Percentiles rank a stretch among this genome's conserved stretches.
phyloP scores from a whole-genome alignment of 345 rosid genomes.

The Arabidopsis suecica region DNA sequence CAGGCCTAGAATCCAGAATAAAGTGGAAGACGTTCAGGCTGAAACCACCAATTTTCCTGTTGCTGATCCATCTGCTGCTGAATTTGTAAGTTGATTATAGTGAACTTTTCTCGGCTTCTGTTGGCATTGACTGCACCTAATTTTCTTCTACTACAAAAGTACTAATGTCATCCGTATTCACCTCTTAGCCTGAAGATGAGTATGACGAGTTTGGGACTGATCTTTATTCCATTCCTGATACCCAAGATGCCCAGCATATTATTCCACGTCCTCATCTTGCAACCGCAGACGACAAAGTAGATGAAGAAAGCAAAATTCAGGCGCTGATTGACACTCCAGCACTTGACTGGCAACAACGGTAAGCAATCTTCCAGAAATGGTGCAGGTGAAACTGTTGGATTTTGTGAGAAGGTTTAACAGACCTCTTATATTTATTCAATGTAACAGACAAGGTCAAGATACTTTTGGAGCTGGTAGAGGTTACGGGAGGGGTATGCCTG shows the following conservation, averaged over 20 bases:
- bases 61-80: constrained; percentile 58
- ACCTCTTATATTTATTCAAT: constrained; percentile 22
- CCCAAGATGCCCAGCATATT: constrained; percentile 55
- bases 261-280: constrained; percentile 58
- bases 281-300: constrained; percentile 72
- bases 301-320: constrained; percentile 93
- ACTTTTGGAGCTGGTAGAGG: constrained; percentile 93
- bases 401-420: background rate
- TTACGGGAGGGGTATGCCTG: constrained; percentile 89
- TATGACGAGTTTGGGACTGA: constrained; percentile 99
- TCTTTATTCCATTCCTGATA: constrained; percentile 86
- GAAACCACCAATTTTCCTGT: constrained; percentile 57
- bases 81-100: constrained; percentile 61
- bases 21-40: constrained; percentile 55
- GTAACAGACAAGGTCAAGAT: constrained; percentile 83
- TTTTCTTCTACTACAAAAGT: background rate
- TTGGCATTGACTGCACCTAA: background rate
- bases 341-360: constrained; percentile 99
- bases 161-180: constrained; percentile 23
- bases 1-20: constrained; percentile 72
- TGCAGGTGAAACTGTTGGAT: background rate
- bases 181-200: constrained; percentile 76
- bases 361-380: constrained; percentile 38
- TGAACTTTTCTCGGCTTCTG: background rate
- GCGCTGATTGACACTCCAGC: constrained; percentile 94